Percentiles rank a stretch among this genome's conserved stretches.
These are phyloP conservation scores for Elymus sibiricus DNA, from an alignment of 176 grass and related monocot species.

Conservation along the genomic window DNA sequence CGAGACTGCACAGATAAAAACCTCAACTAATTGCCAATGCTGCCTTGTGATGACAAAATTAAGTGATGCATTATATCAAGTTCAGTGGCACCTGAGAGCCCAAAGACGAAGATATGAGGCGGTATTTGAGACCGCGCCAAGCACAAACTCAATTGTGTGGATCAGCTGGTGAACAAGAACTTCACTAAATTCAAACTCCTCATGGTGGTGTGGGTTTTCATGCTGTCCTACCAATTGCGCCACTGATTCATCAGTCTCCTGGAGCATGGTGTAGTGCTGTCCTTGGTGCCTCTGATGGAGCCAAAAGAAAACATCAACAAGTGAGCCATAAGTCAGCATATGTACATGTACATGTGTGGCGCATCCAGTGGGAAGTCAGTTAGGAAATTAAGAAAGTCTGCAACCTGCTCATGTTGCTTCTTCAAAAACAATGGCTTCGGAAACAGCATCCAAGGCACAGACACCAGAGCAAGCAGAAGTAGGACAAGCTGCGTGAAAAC, in stretches of 20 bases:
- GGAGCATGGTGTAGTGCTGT: conserved; percentile 57
- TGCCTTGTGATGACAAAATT: not conserved
- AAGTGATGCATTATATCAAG: not conserved
- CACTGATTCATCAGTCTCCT: conserved; percentile 59
- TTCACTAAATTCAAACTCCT: conserved; percentile 92
- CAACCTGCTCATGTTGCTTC: conserved; percentile 73
- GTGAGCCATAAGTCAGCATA: not conserved
- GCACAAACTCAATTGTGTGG: conserved; percentile 98
- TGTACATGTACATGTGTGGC: not conserved
- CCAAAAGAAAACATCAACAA: conserved; percentile 7
- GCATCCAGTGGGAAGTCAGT: not conserved
- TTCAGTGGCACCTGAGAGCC: conserved; percentile 77
- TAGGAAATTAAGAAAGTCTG: not conserved
- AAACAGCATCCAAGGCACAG: conserved; percentile 98
- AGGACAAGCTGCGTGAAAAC: conserved; percentile 52
- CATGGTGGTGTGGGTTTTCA: conserved; percentile 39
- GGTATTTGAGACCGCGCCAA: conserved; percentile 93
- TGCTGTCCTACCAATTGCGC: conserved; percentile 55
- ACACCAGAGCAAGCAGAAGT: conserved; percentile 79
- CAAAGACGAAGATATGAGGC: conserved; percentile 97
- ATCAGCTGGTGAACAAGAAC: conserved; percentile 93
- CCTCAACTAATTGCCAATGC: not conserved
- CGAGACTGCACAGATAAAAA: conserved; percentile 60
- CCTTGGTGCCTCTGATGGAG: conserved; percentile 72
- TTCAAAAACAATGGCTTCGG: conserved; percentile 81